These are phyloP conservation scores for Wilcoxina mikolae DNA, from an alignment of 495 filamentous ascomycete species.

Conservation along the genomic window DNA sequence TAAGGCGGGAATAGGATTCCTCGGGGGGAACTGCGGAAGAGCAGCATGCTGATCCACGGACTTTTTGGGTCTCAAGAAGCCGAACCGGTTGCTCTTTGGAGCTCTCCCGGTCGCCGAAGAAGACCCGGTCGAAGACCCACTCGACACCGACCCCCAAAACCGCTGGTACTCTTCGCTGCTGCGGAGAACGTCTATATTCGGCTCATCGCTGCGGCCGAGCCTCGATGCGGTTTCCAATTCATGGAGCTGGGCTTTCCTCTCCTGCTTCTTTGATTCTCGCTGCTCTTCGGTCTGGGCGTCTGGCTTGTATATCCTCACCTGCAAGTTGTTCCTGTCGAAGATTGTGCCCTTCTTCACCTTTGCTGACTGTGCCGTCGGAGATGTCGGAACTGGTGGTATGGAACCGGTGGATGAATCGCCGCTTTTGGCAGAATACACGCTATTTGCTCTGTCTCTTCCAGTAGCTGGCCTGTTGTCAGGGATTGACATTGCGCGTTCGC, in stretches of 20 bases:
- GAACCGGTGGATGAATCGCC: neutral
- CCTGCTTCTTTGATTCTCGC: conserved; percentile 6
- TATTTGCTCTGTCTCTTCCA: conserved; percentile 5
- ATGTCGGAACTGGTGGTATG: neutral
- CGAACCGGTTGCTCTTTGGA: too few relatives aligned
- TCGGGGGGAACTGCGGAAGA: too few relatives aligned
- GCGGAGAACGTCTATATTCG: neutral
- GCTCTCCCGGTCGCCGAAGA: too few relatives aligned
- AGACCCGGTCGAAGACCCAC: neutral
- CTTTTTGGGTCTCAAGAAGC: too few relatives aligned
- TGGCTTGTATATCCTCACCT: conserved; percentile 15
- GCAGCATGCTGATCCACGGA: too few relatives aligned
- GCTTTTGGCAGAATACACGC: neutral
- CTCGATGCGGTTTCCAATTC: conserved; percentile 1
- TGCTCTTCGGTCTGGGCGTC: conserved; percentile 12
- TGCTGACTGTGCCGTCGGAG: conserved; percentile 2
- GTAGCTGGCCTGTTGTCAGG: neutral
- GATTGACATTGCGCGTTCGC: neutral
- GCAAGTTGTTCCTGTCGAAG: conserved; percentile 20
- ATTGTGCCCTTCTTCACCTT: conserved; percentile 20
- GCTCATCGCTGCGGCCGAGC: neutral
- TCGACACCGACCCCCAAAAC: neutral
- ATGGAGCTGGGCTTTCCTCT: conserved; percentile 7
- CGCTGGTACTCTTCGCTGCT: neutral
- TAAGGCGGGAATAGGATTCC: too few relatives aligned